A percentile compares a stretch with the other conserved stretches of the same genome.
Conservation (phyloP, 352 stramenopile species). For the Blastocystis hominis region DNA sequence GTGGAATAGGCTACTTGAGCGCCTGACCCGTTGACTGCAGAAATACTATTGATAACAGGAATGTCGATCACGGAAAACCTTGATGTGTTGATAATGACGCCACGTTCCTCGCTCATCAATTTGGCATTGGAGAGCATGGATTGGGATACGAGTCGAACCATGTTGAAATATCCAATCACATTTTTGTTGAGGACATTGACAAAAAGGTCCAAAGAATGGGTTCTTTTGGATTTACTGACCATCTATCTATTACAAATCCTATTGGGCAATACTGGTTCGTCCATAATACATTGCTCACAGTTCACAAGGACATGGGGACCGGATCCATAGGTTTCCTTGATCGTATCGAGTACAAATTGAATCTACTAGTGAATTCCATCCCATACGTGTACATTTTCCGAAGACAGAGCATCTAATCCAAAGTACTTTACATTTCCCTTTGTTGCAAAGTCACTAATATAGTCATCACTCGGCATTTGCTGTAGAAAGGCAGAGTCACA, state of each 20-base stretch:
- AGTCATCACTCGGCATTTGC: not conserved
- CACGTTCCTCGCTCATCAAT: not conserved
- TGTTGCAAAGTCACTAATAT: not conserved
- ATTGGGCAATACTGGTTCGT: not conserved
- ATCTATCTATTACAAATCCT: not conserved
- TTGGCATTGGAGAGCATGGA: not conserved
- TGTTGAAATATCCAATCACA: constrained; percentile 13
- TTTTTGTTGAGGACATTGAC: constrained; percentile 11
- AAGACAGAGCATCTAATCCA: constrained; percentile 17
- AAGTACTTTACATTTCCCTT: constrained; percentile 9
- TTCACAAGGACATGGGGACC: constrained; percentile 14
- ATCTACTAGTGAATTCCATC: not conserved
- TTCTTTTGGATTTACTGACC: not conserved
- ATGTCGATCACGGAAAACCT: not conserved
- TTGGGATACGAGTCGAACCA: not conserved
- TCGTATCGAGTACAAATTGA: not conserved
- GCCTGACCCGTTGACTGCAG: constrained; percentile 18
- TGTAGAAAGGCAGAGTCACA: constrained; percentile 16
- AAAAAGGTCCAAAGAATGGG: constrained; percentile 16
- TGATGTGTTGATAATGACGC: constrained; percentile 52
- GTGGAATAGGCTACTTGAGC: constrained; percentile 10
- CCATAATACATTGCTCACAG: not conserved
- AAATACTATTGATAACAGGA: not conserved
- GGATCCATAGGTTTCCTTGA: not conserved
- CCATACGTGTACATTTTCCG: not conserved